A percentile compares a stretch with the other conserved stretches of the same genome.
These are phyloP conservation scores for Aspergillus calidoustus DNA, from an alignment of 2,329 filamentous ascomycete species.

Conservation along the genomic window DNA sequence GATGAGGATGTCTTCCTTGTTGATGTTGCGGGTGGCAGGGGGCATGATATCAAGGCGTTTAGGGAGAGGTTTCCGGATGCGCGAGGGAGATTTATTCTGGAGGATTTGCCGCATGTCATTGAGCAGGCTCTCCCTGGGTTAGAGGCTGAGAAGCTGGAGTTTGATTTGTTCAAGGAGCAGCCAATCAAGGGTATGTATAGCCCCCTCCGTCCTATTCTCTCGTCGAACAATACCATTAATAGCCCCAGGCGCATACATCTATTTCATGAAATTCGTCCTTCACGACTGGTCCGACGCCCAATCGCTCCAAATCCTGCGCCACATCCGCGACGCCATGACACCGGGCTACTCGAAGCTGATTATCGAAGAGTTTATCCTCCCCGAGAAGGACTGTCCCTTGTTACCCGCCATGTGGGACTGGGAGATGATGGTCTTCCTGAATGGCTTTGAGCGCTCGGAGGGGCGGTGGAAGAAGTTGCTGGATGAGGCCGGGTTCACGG, in stretches of 20 bases:
- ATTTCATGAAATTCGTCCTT: constrained; percentile 35
- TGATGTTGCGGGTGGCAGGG: constrained; percentile 18
- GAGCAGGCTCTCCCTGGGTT: constrained; percentile 2
- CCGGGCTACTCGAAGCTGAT: constrained; percentile 31
- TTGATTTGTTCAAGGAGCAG: constrained; percentile 17
- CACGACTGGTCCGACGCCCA: constrained; percentile 40
- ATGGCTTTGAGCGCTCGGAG: constrained; percentile 29
- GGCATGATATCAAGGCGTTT: constrained; percentile 13
- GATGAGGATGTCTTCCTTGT: constrained; percentile 9
- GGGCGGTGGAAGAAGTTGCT: constrained; percentile 26
- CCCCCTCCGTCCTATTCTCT: no score
- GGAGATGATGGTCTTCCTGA: constrained; percentile 33
- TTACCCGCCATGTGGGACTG: constrained; percentile 30
- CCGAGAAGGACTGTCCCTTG: constrained; percentile 26
- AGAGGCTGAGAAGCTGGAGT: constrained; percentile 4
- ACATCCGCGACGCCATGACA: constrained; percentile 29
- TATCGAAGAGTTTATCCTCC: constrained; percentile 33
- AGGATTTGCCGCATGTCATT: constrained; percentile 16
- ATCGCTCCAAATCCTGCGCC: constrained; percentile 26
- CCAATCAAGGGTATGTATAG: constrained; percentile 8
- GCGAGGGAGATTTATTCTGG: constrained; percentile 9
- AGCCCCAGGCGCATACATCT: constrained; percentile 9
- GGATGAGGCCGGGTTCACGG: constrained; percentile 21
- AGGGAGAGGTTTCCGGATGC: constrained; percentile 8
- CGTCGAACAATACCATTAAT: no score